These are phyloP conservation scores for Diutina sp. DNA, from an alignment of 1,139 yeast species.

Conservation along the genomic window DNA sequence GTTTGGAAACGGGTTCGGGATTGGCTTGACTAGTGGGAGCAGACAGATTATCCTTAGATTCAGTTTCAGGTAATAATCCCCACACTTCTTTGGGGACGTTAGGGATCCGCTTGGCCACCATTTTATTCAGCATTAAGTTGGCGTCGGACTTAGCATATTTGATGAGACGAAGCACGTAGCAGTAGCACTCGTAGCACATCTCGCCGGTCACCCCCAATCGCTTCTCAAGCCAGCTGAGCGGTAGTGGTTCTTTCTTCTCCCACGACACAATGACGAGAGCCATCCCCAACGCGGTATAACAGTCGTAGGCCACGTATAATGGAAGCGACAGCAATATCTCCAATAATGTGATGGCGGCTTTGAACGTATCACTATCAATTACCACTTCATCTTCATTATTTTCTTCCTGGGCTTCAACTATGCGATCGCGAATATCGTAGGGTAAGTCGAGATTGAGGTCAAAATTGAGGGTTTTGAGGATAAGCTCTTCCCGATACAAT, in stretches of 20 bases:
- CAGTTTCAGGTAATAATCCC: background rate
- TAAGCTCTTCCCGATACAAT: slow-evolving; percentile 29
- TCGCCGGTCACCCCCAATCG: slow-evolving; percentile 11
- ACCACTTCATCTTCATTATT: slow-evolving; percentile 4
- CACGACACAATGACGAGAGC: slow-evolving; percentile 19
- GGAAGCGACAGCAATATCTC: slow-evolving; percentile 33
- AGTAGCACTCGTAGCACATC: slow-evolving; percentile 20
- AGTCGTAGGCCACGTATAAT: slow-evolving; percentile 21
- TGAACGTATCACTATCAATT: slow-evolving; percentile 15
- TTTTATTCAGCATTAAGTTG: slow-evolving; percentile 6
- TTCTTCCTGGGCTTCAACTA: slow-evolving; percentile 1
- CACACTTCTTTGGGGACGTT: background rate
- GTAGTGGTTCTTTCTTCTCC: slow-evolving; percentile 15
- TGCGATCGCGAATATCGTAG: slow-evolving; percentile 18
- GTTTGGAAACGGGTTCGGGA: too few relatives aligned
- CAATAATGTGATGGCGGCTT: slow-evolving; percentile 21
- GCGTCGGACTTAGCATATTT: slow-evolving; percentile 18
- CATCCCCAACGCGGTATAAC: slow-evolving; percentile 20
- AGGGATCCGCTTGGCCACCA: background rate
- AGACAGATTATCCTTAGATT: too few relatives aligned
- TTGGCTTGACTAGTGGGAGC: too few relatives aligned
- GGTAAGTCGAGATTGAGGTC: slow-evolving; percentile 29
- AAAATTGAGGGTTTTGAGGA: slow-evolving; percentile 26
- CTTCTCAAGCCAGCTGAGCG: slow-evolving; percentile 11
- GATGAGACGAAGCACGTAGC: slow-evolving; percentile 18